Percentiles rank a stretch among this genome's conserved stretches.
phyloP scores from a whole-genome alignment of 371 early-diverging fungal species.

The Entomophthora muscae region DNA sequence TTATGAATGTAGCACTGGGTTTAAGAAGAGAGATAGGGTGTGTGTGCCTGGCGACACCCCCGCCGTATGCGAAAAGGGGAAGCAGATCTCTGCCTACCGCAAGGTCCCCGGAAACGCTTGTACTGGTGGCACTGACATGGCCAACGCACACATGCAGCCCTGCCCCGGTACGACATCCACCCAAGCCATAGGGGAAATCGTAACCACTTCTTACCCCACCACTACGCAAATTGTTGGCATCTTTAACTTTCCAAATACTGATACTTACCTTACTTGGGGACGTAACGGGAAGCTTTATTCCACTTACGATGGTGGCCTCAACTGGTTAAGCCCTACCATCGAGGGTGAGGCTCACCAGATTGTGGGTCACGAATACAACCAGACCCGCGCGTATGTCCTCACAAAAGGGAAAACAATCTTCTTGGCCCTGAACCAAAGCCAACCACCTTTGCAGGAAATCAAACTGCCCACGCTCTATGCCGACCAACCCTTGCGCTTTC shows the following conservation, averaged over 20 bases:
- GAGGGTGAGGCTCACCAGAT: conserved; percentile 17
- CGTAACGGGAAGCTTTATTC: conserved; percentile 36
- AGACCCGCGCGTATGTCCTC: conserved; percentile 39
- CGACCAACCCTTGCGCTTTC: not conserved
- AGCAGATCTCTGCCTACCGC: conserved; percentile 64
- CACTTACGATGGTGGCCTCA: conserved; percentile 38
- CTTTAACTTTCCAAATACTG: conserved; percentile 19
- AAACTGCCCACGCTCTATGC: too few species aligned
- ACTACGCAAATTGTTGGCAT: conserved; percentile 5
- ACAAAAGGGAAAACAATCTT: conserved; percentile 26
- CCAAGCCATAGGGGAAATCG: not conserved
- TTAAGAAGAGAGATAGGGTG: conserved; percentile 29
- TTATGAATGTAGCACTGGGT: conserved; percentile 85
- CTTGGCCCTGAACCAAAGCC: conserved; percentile 50
- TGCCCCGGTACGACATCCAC: not conserved
- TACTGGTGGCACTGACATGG: conserved; percentile 10
- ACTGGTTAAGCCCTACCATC: conserved; percentile 28
- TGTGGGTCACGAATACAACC: conserved; percentile 9
- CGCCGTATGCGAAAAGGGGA: conserved; percentile 31
- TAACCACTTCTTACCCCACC: not conserved
- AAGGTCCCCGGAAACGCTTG: conserved; percentile 68
- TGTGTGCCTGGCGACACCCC: conserved; percentile 36
- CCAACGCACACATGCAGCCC: too few species aligned
- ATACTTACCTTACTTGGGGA: conserved; percentile 30
- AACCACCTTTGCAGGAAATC: too few species aligned